Percentiles rank a stretch among this genome's conserved stretches.
phyloP scores from a whole-genome alignment of 2,329 filamentous ascomycete species.

The Penicillium fuscoglaucum region DNA sequence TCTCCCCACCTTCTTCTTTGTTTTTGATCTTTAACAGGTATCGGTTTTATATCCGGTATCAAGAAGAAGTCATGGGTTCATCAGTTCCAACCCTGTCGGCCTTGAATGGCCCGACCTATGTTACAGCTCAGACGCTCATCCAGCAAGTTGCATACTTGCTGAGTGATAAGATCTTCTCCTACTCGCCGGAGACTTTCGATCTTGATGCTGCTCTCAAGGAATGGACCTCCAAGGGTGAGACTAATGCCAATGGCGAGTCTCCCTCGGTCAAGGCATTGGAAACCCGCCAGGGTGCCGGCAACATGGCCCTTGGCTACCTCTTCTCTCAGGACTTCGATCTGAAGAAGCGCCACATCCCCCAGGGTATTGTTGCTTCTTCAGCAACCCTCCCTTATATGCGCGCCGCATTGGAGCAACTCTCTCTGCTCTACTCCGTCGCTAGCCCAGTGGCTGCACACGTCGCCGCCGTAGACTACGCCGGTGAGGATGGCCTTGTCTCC shows the following conservation, averaged over 20 bases:
- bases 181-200: constrained; percentile 91
- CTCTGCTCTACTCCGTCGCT: constrained; percentile 84
- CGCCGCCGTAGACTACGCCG: constrained; percentile 81
- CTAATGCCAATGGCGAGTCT: constrained; percentile 78
- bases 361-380: constrained; percentile 84
- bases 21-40: constrained; percentile 27
- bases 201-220: constrained; percentile 78
- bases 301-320: constrained; percentile 91
- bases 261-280: constrained; percentile 79
- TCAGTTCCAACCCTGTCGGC: constrained; percentile 50
- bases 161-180: constrained; percentile 96
- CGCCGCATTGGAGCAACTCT: constrained; percentile 83
- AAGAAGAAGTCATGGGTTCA: constrained; percentile 32
- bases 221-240: constrained; percentile 69
- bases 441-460: constrained; percentile 93
- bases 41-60: constrained; percentile 25
- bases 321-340: constrained; percentile 97
- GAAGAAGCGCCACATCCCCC: constrained; percentile 84
- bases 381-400: constrained; percentile 78
- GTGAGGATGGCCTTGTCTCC: constrained; percentile 71
- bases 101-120: constrained; percentile 85
- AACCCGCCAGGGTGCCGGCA: constrained; percentile 83
- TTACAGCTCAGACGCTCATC: constrained; percentile 87
- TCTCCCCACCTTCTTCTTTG: constrained; percentile 25
- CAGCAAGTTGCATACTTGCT: constrained; percentile 95